Evolutionary conservation across 345 rosid genomes (phyloP), one percentile per base, ranked within the genome.

Genomic region (Psidium friedrichsthalianum): DNA sequence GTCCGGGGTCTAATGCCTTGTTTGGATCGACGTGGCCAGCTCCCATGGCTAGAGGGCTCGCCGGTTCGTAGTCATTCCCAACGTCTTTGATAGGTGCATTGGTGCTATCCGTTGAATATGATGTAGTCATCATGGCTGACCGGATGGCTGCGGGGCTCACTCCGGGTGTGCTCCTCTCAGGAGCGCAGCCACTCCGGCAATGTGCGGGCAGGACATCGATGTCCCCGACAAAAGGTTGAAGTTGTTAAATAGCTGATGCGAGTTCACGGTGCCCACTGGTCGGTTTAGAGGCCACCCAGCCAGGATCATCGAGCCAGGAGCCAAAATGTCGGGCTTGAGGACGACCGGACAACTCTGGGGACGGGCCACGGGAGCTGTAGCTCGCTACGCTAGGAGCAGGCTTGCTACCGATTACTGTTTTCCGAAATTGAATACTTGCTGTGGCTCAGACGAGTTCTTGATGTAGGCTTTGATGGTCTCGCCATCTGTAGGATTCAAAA

Each of bases 331-430:
- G 4, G 95, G 96, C 84, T 94, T 94, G 74, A 94, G 82, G n/a
- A 93, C 90, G 44, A 42, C 47, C 6, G 92, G 93, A 56, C 90
- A 91, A 86, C 93, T 90, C 13, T n/a, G 52, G 85, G 18, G 96
- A 93, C 15, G 96, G 95, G 8, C 96, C 96, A 86, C 92, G 89
- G 1, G 95, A 94, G 87, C 90, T 93, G 87, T 90, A 94, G 83
- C 87, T 87, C 4, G 95, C 24, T 2, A 92, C 91, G 18, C 57
- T 86, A 1, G 94, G 95, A n/a, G 94, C 92, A 6, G 86, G 82
- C 87, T 89, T 90, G 5, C 51, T 83, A 1, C 90, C 90, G 49
- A 89, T 25, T 10, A 56, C 44, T 10, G 94, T 91, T 83, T 56
- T 86, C 42, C 32, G 85, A 56, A 94, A 94, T 54, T 88, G 88